These are phyloP conservation scores for Zasmidium angulare DNA, from an alignment of 2,329 filamentous ascomycete species.

Conservation along the genomic window DNA sequence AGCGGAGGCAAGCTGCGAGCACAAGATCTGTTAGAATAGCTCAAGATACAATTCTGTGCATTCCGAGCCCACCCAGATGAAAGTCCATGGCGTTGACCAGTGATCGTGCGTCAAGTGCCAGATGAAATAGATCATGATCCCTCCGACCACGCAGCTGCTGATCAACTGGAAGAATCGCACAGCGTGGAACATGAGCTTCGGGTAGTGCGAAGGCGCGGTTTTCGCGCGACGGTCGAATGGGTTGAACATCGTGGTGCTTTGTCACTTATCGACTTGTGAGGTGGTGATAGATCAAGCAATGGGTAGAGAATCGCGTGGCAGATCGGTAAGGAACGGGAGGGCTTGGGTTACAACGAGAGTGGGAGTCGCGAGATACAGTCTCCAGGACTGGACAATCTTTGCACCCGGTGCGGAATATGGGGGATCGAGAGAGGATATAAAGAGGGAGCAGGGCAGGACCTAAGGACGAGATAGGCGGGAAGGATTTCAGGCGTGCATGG, in stretches of 20 bases:
- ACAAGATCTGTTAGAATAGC: neutral
- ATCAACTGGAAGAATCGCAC: slow-evolving; percentile 44
- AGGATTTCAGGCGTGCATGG: neutral
- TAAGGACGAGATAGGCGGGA: too few relatives aligned
- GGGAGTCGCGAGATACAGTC: neutral
- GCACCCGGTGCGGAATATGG: neutral
- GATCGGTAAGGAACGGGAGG: neutral
- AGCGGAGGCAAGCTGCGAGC: slow-evolving; percentile 51
- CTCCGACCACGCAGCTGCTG: slow-evolving; percentile 50
- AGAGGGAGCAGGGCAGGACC: too few relatives aligned
- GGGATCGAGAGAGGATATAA: too few relatives aligned
- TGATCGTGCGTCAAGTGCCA: slow-evolving; percentile 53
- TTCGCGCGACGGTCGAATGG: slow-evolving; percentile 31
- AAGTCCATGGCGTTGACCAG: slow-evolving; percentile 59
- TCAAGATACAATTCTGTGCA: neutral
- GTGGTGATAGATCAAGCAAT: too few relatives aligned
- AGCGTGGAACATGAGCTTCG: slow-evolving; percentile 44
- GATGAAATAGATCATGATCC: slow-evolving; percentile 57
- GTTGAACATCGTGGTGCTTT: slow-evolving; percentile 17
- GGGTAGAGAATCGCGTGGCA: neutral
- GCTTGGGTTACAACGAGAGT: neutral
- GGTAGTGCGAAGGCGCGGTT: slow-evolving; percentile 45
- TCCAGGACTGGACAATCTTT: neutral
- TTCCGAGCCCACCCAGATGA: slow-evolving; percentile 52
- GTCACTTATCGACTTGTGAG: neutral